phyloP scores from a whole-genome alignment of 805 yeast species.

The Starmerella davenportii region DNA sequence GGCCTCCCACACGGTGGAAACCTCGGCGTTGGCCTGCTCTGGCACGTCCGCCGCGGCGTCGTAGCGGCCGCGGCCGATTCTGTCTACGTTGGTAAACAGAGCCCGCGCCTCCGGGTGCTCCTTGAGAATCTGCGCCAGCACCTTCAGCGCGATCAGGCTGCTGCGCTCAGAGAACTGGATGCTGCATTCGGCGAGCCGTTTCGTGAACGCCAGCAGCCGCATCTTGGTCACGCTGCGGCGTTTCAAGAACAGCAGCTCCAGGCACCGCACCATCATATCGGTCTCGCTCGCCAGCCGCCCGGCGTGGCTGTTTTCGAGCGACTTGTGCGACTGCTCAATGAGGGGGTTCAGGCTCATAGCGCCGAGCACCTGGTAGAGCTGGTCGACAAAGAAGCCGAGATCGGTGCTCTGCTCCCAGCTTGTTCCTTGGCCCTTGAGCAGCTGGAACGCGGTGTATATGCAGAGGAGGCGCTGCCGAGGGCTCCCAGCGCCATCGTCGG shows the following conservation, averaged over 20 bases:
- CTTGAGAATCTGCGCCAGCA: slow-evolving; percentile 55
- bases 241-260: slow-evolving; percentile 50
- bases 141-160: slow-evolving; percentile 54
- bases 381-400: slow-evolving; percentile 58
- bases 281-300: slow-evolving; percentile 70
- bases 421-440: slow-evolving; percentile 46
- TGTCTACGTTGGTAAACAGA: slow-evolving; percentile 72
- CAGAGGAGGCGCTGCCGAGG: slow-evolving; percentile 60
- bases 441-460: slow-evolving; percentile 75
- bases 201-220: slow-evolving; percentile 45
- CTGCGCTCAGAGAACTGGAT: slow-evolving; percentile 81
- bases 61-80: slow-evolving; percentile 65
- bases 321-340: slow-evolving; percentile 66
- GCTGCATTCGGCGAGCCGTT: slow-evolving; percentile 49
- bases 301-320: slow-evolving; percentile 55
- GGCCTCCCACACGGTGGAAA: slow-evolving; percentile 82
- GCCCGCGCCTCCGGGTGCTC: slow-evolving; percentile 58
- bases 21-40: slow-evolving; percentile 66
- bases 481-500: slow-evolving; percentile 30
- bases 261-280: slow-evolving; percentile 57
- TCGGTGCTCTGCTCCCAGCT: slow-evolving; percentile 52
- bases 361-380: slow-evolving; percentile 51
- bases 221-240: slow-evolving; percentile 26
- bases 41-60: slow-evolving; percentile 46
- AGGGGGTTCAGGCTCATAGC: slow-evolving; percentile 62